Percentiles rank a stretch among this genome's conserved stretches.
These are phyloP conservation scores for Cercospora brassicicola DNA, from an alignment of 2,329 filamentous ascomycete genomes.

Conservation along the genomic window DNA sequence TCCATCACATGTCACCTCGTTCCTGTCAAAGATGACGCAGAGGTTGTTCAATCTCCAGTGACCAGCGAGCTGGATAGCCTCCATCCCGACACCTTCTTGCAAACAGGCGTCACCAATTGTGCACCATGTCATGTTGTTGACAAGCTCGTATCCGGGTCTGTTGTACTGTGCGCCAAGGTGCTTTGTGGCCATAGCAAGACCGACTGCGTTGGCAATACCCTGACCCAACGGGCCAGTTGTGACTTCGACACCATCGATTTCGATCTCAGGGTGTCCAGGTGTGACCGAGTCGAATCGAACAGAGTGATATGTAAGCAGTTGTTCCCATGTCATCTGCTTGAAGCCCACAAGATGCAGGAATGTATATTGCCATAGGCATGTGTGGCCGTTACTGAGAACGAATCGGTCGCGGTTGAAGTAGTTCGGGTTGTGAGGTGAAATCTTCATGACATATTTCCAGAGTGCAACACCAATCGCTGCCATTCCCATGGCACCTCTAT, in stretches of 20 bases:
- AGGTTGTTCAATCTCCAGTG: conserved; percentile 59
- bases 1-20: conserved; percentile 61
- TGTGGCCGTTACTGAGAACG: conserved; percentile 62
- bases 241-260: conserved; percentile 59
- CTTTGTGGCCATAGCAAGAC: conserved; percentile 60
- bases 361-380: conserved; percentile 58
- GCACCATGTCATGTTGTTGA: conserved; percentile 57
- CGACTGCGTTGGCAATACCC: conserved; percentile 60
- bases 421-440: conserved; percentile 55
- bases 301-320: conserved; percentile 58
- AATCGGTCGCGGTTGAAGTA: conserved; percentile 65
- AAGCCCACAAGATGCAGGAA: conserved; percentile 56
- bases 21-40: conserved; percentile 60
- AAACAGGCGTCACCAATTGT: conserved; percentile 61
- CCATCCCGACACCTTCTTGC: conserved; percentile 59
- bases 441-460: conserved; percentile 64
- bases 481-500: conserved; percentile 59
- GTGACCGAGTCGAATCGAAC: conserved; percentile 50
- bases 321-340: conserved; percentile 57
- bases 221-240: conserved; percentile 62
- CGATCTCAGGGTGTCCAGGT: conserved; percentile 56
- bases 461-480: conserved; percentile 62
- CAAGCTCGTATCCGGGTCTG: conserved; percentile 49
- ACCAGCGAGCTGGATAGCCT: conserved; percentile 59
- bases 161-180: conserved; percentile 58